Percentiles rank a stretch among this genome's conserved stretches.
Evolutionary conservation across 441 rosid genomes (phyloP).

Genomic region (Mallotus japonicus): DNA sequence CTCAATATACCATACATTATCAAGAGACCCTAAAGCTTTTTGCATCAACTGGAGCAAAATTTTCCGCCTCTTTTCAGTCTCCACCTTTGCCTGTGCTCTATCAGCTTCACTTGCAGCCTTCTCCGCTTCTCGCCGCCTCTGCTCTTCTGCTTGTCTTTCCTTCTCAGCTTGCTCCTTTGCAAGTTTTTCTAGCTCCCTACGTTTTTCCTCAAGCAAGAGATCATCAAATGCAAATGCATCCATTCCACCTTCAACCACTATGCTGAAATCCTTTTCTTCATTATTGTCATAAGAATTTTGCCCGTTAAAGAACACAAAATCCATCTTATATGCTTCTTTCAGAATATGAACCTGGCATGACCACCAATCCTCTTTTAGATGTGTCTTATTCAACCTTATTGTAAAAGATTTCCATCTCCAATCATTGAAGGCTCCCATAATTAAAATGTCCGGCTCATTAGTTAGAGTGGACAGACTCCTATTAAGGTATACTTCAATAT

Average conservation of each 20-base stretch:
- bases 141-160: slow-evolving; percentile 71
- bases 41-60: slow-evolving; percentile 42
- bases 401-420: slow-evolving; percentile 95
- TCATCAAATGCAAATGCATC: slow-evolving; percentile 70
- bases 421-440: slow-evolving; percentile 92
- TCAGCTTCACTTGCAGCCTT: slow-evolving; percentile 81
- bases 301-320: slow-evolving; percentile 90
- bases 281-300: slow-evolving; percentile 77
- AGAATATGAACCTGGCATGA: slow-evolving; percentile 80
- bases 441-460: slow-evolving; percentile 60
- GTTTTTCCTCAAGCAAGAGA: slow-evolving; percentile 84
- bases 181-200: slow-evolving; percentile 65
- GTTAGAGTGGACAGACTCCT: slow-evolving; percentile 58
- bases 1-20: slow-evolving; percentile 71
- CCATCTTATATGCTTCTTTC: slow-evolving; percentile 84
- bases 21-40: slow-evolving; percentile 50
- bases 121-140: slow-evolving; percentile 64
- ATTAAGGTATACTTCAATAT: slow-evolving; percentile 73
- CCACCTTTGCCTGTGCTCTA: slow-evolving; percentile 66
- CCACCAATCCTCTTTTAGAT: slow-evolving; percentile 79
- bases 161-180: slow-evolving; percentile 79
- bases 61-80: slow-evolving; percentile 52
- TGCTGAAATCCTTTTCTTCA: slow-evolving; percentile 60
- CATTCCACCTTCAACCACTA: slow-evolving; percentile 73
- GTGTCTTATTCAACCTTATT: slow-evolving; percentile 57